phyloP scores from a whole-genome alignment of 1,284 basidiomycete species.

The Ustanciosporium gigantosporum region DNA sequence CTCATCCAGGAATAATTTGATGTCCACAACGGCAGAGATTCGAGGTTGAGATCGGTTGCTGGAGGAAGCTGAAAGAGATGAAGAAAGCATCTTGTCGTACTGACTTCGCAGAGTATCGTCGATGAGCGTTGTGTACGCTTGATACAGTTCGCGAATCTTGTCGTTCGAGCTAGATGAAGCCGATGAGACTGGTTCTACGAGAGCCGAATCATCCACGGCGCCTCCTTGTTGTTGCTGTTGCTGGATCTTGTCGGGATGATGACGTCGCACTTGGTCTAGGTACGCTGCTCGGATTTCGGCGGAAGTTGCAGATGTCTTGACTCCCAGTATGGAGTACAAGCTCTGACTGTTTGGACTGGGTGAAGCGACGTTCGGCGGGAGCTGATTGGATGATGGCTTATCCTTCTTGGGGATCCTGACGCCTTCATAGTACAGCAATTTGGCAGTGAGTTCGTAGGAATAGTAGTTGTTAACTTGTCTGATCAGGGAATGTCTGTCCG shows the following conservation, averaged over 20 bases:
- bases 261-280: conserved; percentile 18
- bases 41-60: conserved; percentile 7
- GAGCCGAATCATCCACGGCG: too few species aligned
- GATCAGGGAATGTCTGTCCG: conserved; percentile 4
- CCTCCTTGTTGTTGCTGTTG: conserved; percentile 7
- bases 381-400: too few species aligned
- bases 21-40: conserved; percentile 20
- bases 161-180: too few species aligned
- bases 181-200: not conserved
- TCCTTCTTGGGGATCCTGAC: not conserved
- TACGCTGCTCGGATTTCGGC: conserved; percentile 32
- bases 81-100: conserved; percentile 15
- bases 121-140: conserved; percentile 26
- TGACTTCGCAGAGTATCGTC: conserved; percentile 8
- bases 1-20: conserved; percentile 19
- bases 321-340: conserved; percentile 13
- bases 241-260: conserved; percentile 40
- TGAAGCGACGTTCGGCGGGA: too few species aligned
- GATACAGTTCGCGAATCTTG: conserved; percentile 7
- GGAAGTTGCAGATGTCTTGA: conserved; percentile 12
- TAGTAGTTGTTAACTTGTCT: conserved; percentile 42
- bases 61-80: conserved; percentile 1
- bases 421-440: conserved; percentile 24
- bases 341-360: not conserved
- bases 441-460: conserved; percentile 13